Conservation (phyloP, 495 filamentous ascomycete genomes). For the Talaromyces liani region DNA sequence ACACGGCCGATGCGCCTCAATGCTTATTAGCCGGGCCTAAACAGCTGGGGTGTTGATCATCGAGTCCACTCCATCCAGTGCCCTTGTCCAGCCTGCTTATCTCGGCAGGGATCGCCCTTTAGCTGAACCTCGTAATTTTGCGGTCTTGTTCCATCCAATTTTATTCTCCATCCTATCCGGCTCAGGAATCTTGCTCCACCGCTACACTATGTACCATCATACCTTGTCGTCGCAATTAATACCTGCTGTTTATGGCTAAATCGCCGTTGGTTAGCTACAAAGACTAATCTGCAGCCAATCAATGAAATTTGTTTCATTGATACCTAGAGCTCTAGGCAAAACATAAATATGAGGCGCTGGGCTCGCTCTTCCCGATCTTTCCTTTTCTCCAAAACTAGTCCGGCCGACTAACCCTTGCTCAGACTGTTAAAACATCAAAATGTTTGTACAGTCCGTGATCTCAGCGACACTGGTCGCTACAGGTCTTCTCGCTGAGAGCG, state of each 20-base stretch:
- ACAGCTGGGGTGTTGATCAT: background rate
- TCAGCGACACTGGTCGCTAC: constrained; percentile 22
- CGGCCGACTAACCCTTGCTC: background rate
- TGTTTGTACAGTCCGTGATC: constrained; percentile 25
- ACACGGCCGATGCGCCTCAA: background rate
- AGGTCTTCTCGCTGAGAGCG: constrained; percentile 21
- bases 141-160: background rate
- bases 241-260: background rate
- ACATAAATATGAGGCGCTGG: constrained; percentile 7
- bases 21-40: background rate
- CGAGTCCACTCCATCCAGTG: background rate
- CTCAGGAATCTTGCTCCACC: background rate
- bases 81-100: background rate
- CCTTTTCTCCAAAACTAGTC: background rate
- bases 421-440: constrained; percentile 9
- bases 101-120: background rate
- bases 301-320: background rate
- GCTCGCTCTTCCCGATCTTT: background rate
- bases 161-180: background rate
- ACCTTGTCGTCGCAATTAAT: background rate
- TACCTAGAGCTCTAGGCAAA: background rate
- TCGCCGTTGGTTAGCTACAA: background rate
- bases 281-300: background rate
- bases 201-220: background rate
- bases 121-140: background rate